Evolutionary conservation across 2,329 filamentous ascomycete species (phyloP), one percentile per base, ranked within the genome.

Genomic region (Beauveria sp.): DNA sequence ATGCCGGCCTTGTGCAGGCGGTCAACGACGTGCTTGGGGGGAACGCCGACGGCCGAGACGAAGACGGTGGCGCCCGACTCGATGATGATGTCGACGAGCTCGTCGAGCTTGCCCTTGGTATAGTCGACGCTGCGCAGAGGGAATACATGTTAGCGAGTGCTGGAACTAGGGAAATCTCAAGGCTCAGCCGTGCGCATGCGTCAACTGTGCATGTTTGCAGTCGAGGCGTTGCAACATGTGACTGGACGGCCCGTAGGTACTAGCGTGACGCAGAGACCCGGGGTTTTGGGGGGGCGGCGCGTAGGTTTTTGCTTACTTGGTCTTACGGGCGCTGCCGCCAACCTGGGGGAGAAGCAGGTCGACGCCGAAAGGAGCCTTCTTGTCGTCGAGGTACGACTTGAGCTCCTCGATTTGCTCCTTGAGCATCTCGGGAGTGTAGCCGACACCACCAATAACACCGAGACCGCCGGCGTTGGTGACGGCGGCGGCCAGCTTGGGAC

Each of bases 381-480:
- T 94, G 81, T 97, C 91, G 65, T 80, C 80, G 63, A 97, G 78
- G 76, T 86, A 91, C 69, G 86, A 84, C 85, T 99, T 99, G 70
- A 99, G 84, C 80, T 99, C 94, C 58, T 87, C 86, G 67, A 99
- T 91, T 79, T 97, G 92, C 77, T 97, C 94, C 65, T 85, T 85
- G 65, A 99, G 85, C 94, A 97, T 97, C 63, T 97, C 91, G 68
- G 94, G 94, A 61, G 92, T 97, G 81, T 99, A 99, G 66, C 91
- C 89, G 69, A 93, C 88, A 74, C 94, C 94, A 67, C 94, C 94
- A 69, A 99, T 93, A 70, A 99, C 94, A 78, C 94, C 94, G 64
- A 99, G 83, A 71, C 94, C 94, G 67, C 94, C 94, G 57, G 94
- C 94, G 77, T 99, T 97, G 68, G 93, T 96, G 69, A 99, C 94